These are phyloP conservation scores for Xylariaceae sp. DNA, from an alignment of 2,329 filamentous ascomycete genomes.

Conservation along the genomic window DNA sequence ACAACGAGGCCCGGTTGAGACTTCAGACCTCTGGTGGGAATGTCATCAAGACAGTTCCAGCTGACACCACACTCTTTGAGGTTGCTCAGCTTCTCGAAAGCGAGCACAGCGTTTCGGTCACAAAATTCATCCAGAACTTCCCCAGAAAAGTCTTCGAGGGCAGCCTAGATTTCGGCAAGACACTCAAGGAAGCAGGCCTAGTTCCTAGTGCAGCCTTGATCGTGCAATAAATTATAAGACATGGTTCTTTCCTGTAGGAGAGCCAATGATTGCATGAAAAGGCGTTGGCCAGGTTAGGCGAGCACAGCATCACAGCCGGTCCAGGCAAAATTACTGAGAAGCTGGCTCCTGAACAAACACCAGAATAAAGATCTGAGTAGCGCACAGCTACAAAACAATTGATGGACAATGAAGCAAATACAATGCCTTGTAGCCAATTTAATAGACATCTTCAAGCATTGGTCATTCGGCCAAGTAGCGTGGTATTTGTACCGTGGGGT, in stretches of 20 bases:
- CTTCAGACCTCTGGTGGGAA: slow-evolving; percentile 74
- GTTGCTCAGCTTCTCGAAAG: slow-evolving; percentile 71
- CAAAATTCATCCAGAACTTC: slow-evolving; percentile 80
- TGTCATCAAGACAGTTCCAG: slow-evolving; percentile 81
- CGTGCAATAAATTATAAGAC: slow-evolving; percentile 45
- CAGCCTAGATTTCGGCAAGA: slow-evolving; percentile 75
- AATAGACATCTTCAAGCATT: too few relatives aligned
- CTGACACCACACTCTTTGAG: slow-evolving; percentile 89
- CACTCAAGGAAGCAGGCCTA: slow-evolving; percentile 85
- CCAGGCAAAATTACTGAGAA: not conserved
- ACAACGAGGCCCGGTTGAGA: slow-evolving; percentile 76
- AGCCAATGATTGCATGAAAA: slow-evolving; percentile 15
- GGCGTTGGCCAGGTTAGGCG: slow-evolving; percentile 7
- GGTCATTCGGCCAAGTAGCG: too few relatives aligned
- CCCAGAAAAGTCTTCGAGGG: slow-evolving; percentile 76
- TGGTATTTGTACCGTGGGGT: too few relatives aligned
- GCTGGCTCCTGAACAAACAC: too few relatives aligned
- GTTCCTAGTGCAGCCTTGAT: slow-evolving; percentile 88
- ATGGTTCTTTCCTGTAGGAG: not conserved
- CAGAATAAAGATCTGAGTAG: too few relatives aligned
- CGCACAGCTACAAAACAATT: too few relatives aligned
- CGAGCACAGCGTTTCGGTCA: slow-evolving; percentile 67
- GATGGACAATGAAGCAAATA: too few relatives aligned
- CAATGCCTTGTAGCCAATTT: too few relatives aligned
- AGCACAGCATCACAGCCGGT: not conserved